These are phyloP conservation scores for Nicotiana benthamiana DNA, from an alignment of 257 asterid genomes.

Conservation along the genomic window DNA sequence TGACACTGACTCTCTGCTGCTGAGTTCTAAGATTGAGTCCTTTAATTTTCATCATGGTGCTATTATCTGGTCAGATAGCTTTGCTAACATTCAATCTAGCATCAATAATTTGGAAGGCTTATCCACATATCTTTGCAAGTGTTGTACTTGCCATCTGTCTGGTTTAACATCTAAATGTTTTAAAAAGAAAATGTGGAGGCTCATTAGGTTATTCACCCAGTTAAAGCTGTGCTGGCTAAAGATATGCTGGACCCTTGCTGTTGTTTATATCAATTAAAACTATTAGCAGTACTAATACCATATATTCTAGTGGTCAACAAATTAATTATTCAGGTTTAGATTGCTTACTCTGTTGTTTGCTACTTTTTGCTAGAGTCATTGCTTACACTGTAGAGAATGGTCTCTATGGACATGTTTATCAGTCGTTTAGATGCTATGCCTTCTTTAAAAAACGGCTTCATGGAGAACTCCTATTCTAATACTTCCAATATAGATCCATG, in stretches of 20 bases:
- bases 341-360: not conserved
- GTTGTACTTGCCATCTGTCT: not conserved
- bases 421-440: not conserved
- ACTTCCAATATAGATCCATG: not conserved
- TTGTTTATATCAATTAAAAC: not conserved
- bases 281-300: not conserved
- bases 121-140: not conserved
- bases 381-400: not conserved
- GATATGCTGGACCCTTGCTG: not conserved
- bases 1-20: not conserved
- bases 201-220: not conserved
- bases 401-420: not conserved
- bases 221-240: not conserved
- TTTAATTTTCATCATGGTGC: not conserved
- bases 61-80: not conserved
- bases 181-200: not conserved
- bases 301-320: not conserved
- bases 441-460: not conserved
- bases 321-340: not conserved
- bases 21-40: not conserved
- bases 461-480: not conserved
- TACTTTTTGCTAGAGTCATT: not conserved
- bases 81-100: not conserved
- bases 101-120: not conserved
- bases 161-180: not conserved